phyloP scores from a whole-genome alignment of 176 grass and related monocot genomes.

The Juncus effusus region DNA sequence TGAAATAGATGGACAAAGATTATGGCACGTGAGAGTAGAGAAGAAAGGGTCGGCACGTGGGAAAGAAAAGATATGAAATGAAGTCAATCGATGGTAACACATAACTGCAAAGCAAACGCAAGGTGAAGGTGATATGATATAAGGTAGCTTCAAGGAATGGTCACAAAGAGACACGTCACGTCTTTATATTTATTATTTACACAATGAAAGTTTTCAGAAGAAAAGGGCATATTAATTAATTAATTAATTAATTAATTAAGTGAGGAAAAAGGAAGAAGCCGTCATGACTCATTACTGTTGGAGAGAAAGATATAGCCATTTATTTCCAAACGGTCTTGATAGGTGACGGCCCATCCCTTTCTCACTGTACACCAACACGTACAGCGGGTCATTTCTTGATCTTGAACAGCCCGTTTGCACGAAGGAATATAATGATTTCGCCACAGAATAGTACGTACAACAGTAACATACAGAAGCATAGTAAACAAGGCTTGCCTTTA shows the following conservation, averaged over 20 bases:
- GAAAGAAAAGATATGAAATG: slow-evolving; percentile 15
- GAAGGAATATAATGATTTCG: no score
- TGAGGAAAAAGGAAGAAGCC: slow-evolving; percentile 24
- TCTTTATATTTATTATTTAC: not conserved
- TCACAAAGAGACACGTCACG: slow-evolving; percentile 16
- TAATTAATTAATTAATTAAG: slow-evolving; percentile 13
- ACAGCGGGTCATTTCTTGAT: not conserved
- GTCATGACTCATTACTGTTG: slow-evolving; percentile 27
- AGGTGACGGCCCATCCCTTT: slow-evolving; percentile 26
- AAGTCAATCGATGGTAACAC: slow-evolving; percentile 24
- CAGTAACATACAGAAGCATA: no score
- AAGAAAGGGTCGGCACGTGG: slow-evolving; percentile 18
- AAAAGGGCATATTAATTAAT: not conserved
- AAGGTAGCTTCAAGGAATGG: slow-evolving; percentile 24
- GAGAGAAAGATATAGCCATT: slow-evolving; percentile 16
- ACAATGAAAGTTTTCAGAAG: no score
- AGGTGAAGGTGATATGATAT: slow-evolving; percentile 6
- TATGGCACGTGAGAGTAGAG: slow-evolving; percentile 14
- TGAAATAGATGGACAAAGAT: slow-evolving; percentile 11
- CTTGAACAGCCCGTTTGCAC: no score
- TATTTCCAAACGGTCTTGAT: slow-evolving; percentile 27
- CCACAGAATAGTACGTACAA: no score
- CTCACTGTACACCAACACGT: not conserved
- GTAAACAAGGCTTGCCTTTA: slow-evolving; percentile 3
- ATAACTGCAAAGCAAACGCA: slow-evolving; percentile 21